Percentiles rank a stretch among this genome's conserved stretches.
phyloP scores from a whole-genome alignment of 306 rosid genomes.

The Cajanus cajan region DNA sequence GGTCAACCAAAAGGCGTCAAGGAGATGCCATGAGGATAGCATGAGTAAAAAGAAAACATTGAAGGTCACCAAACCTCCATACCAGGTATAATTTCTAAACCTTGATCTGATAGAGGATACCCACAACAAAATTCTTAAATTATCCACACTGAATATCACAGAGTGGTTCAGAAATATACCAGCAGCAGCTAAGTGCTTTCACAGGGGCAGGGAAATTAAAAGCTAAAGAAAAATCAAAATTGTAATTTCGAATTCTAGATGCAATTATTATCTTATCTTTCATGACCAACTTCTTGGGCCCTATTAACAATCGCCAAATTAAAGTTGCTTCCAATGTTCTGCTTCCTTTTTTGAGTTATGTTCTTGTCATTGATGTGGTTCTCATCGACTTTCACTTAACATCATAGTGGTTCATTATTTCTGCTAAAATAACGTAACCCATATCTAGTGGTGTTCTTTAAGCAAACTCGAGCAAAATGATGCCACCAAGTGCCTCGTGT shows the following conservation, averaged over 20 bases:
- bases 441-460: not conserved
- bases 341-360: not conserved
- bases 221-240: not conserved
- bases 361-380: not conserved
- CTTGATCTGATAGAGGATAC: no score
- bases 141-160: not conserved
- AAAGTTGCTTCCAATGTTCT: not conserved
- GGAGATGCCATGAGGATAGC: no score
- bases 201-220: not conserved
- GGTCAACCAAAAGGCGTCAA: no score
- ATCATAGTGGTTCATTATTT: not conserved
- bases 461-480: not conserved
- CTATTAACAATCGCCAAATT: not conserved
- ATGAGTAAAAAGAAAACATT: no score
- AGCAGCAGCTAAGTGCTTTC: not conserved
- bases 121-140: not conserved
- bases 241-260: not conserved
- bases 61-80: no score
- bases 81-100: no score
- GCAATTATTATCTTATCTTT: not conserved
- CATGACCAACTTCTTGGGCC: not conserved
- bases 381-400: not conserved
- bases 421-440: not conserved
- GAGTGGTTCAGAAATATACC: not conserved
- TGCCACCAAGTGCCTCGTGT: not conserved